These are phyloP conservation scores for Cordyceps javanica DNA, from an alignment of 2,329 filamentous ascomycete species.

Conservation along the genomic window DNA sequence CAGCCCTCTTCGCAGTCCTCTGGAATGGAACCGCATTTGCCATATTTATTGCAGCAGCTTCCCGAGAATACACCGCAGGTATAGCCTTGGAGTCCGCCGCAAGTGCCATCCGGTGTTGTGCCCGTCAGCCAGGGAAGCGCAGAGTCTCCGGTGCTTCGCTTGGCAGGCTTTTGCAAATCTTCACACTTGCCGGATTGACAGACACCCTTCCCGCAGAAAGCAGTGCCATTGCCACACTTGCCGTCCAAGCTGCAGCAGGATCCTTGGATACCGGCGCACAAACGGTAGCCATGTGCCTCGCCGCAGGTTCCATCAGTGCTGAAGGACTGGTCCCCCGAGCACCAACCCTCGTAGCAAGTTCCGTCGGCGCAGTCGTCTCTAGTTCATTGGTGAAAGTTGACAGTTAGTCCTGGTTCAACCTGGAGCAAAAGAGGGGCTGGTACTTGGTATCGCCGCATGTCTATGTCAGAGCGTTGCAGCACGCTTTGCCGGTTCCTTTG, in stretches of 20 bases:
- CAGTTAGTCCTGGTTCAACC: neutral
- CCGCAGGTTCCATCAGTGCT: slow-evolving; percentile 30
- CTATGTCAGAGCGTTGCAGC: slow-evolving; percentile 27
- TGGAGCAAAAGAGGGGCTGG: neutral
- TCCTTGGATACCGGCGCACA: slow-evolving; percentile 25
- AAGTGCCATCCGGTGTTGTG: neutral
- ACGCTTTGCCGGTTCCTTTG: slow-evolving; percentile 21
- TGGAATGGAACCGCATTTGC: neutral
- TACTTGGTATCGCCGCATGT: slow-evolving; percentile 23
- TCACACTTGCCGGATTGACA: slow-evolving; percentile 20
- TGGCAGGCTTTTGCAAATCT: neutral
- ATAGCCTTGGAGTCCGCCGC: neutral
- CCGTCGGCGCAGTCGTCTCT: slow-evolving; percentile 26
- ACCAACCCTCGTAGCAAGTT: slow-evolving; percentile 27
- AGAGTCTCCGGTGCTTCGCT: neutral
- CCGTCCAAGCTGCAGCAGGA: slow-evolving; percentile 24
- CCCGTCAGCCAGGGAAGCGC: neutral
- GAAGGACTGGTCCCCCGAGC: slow-evolving; percentile 21
- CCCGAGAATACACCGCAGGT: neutral
- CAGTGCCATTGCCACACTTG: slow-evolving; percentile 19
- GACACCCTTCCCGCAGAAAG: slow-evolving; percentile 17
- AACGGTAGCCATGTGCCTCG: slow-evolving; percentile 18
- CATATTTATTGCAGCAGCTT: neutral
- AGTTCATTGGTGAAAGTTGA: neutral
- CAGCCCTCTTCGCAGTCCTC: neutral